These are phyloP conservation scores for Boletus vinaceobasis DNA, from an alignment of 768 basidiomycete species.

Conservation along the genomic window DNA sequence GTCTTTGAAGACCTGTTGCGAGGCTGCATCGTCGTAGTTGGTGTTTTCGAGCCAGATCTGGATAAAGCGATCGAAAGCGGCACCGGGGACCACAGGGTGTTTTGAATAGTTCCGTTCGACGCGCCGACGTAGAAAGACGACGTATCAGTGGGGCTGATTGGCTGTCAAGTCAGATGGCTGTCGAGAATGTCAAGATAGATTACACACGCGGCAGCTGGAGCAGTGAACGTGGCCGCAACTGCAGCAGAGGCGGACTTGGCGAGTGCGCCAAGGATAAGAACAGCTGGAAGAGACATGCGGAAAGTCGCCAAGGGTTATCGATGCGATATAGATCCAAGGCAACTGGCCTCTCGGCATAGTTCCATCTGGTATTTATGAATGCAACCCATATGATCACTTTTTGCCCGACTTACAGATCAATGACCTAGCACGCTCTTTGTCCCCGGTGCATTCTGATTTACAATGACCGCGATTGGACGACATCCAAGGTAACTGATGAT, in stretches of 20 bases:
- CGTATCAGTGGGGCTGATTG: slow-evolving; percentile 22
- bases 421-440: background rate
- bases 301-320: background rate
- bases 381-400: background rate
- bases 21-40: no score
- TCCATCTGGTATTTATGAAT: slow-evolving; percentile 6
- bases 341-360: background rate
- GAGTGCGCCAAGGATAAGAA: slow-evolving; percentile 15
- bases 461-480: background rate
- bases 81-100: no score
- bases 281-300: slow-evolving; percentile 4
- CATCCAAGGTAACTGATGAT: background rate
- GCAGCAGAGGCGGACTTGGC: slow-evolving; percentile 13
- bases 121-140: slow-evolving; percentile 39
- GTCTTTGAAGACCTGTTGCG: slow-evolving; percentile 30
- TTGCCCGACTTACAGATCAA: background rate
- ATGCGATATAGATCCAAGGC: no score
- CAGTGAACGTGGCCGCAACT: slow-evolving; percentile 19
- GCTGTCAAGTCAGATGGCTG: background rate
- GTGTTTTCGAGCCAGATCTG: no score
- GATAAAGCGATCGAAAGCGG: no score
- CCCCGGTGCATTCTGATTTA: background rate
- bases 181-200: background rate
- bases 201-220: slow-evolving; percentile 23
- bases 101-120: slow-evolving; percentile 40